These are phyloP conservation scores for Schizonepeta tenuifolia DNA, from an alignment of 257 asterid genomes.

Conservation along the genomic window DNA sequence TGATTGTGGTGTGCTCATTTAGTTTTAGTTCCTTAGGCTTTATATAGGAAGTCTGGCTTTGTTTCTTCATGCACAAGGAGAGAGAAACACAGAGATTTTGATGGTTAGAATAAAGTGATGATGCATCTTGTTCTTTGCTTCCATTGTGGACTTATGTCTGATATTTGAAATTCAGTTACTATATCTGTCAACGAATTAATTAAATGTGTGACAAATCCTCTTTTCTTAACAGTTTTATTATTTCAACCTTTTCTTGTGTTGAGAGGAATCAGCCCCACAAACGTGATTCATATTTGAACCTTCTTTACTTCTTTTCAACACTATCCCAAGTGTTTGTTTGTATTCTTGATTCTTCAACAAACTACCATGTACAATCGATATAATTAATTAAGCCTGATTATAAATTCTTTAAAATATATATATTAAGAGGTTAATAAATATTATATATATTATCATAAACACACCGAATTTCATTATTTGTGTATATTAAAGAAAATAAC, in stretches of 20 bases:
- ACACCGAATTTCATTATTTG: too few relatives aligned
- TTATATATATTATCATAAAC: too few relatives aligned
- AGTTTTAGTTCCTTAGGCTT: not conserved
- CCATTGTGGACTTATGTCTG: constrained; percentile 1
- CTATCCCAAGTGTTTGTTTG: not conserved
- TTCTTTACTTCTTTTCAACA: constrained; percentile 24
- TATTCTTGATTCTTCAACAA: not conserved
- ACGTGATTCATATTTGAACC: constrained; percentile 29
- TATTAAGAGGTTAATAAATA: too few relatives aligned
- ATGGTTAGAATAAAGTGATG: constrained; percentile 19
- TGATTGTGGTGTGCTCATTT: not conserved
- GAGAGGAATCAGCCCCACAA: not conserved
- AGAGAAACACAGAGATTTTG: not conserved
- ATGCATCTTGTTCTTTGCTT: constrained; percentile 28
- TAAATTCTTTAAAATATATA: too few relatives aligned
- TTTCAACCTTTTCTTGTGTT: not conserved
- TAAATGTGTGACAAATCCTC: constrained; percentile 6
- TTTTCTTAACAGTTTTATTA: not conserved
- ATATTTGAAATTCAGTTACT: not conserved
- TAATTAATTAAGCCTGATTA: too few relatives aligned
- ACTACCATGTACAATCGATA: not conserved
- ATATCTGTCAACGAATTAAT: not conserved
- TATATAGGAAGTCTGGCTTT: constrained; percentile 13
- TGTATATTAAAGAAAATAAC: too few relatives aligned
- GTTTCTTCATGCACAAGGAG: not conserved